These are phyloP conservation scores for Penicillium longicatenatum DNA, from an alignment of 495 filamentous ascomycete genomes.

Conservation along the genomic window DNA sequence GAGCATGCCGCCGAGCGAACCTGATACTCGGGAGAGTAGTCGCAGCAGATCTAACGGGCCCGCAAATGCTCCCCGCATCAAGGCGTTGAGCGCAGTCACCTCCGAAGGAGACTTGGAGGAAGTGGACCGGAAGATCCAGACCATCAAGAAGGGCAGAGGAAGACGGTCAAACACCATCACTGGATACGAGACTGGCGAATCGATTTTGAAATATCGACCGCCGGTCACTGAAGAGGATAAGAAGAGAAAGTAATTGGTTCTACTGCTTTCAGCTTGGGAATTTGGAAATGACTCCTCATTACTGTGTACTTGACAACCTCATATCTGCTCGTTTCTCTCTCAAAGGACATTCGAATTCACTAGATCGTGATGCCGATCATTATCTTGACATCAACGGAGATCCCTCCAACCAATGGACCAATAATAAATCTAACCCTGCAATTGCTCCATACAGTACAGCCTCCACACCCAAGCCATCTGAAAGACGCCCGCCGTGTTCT, in stretches of 20 bases:
- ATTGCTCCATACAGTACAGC: not conserved
- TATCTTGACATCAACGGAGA: not conserved
- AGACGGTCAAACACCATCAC: constrained; percentile 30
- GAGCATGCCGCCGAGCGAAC: constrained; percentile 31
- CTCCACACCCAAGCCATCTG: constrained; percentile 8
- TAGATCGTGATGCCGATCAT: not conserved
- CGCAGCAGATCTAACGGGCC: constrained; percentile 59
- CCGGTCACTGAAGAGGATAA: constrained; percentile 10
- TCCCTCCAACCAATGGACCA: not conserved
- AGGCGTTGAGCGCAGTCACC: constrained; percentile 67
- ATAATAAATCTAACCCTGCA: constrained; percentile 8
- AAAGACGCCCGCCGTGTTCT: constrained; percentile 17
- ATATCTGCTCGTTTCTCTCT: not conserved
- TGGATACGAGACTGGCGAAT: constrained; percentile 26
- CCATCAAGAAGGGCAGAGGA: constrained; percentile 66
- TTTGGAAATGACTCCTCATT: not conserved
- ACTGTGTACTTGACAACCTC: constrained; percentile 1
- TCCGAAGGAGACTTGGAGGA: constrained; percentile 70
- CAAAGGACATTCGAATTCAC: not conserved
- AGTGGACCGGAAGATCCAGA: constrained; percentile 76
- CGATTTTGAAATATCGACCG: constrained; percentile 25
- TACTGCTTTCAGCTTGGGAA: not conserved
- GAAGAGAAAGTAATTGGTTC: constrained; percentile 16
- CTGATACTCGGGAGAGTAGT: constrained; percentile 63
- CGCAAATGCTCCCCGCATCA: constrained; percentile 51